Base-by-base conservation (phyloP, 495 filamentous ascomycete species). In the Penicillium fimorum region DNA sequence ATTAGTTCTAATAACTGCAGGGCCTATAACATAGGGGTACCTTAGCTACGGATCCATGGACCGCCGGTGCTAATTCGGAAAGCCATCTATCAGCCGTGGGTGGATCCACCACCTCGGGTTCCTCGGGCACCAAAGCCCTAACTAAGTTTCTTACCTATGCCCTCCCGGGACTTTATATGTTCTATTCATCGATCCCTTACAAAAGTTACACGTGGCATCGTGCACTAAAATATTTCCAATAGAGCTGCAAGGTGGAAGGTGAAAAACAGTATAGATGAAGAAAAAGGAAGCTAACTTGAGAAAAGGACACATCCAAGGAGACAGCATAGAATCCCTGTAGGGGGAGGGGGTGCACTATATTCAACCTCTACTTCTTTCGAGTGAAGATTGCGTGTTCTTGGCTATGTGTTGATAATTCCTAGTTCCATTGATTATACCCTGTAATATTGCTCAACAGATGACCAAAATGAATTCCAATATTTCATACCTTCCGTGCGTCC, bases 381-480 rank as follows among this genome's bases (percentile, higher is more conserved):
- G 27, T 46, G 38, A 46, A 54, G 61, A 60, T 58, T 64, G 46
- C 50, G 58, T 56, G 56, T 50, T 29, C 50, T 54, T 49, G 32
- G 54, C 30, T 24, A 42, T 41, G 20, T 30, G 45, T 9, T 27
- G 18, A 42, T 40, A 4, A 33, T 33, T 10, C 11, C 8, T 22
- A 35, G 47, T 22, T 11, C 30, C 33, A 17, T 22, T 5, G 18
- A 45, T 24, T 9, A 33, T 38, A 5, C 35, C 35, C 35, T 3
- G 35, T 38, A 38, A 5, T 30, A 12, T 47, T 18, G n/a, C n/a
- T 47, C 43, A 25, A 35, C 24, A 38, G 5, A 54, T 37, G 37
- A 42, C 30, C n/a, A 47, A 47, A 6, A 4, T 2, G 9, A 10
- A 12, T 13, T 18, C 35, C 20, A 29, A 41, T 51, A 25, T 17